Evolutionary conservation across 345 rosid genomes (phyloP).

Genomic region (Laguncularia racemosa): DNA sequence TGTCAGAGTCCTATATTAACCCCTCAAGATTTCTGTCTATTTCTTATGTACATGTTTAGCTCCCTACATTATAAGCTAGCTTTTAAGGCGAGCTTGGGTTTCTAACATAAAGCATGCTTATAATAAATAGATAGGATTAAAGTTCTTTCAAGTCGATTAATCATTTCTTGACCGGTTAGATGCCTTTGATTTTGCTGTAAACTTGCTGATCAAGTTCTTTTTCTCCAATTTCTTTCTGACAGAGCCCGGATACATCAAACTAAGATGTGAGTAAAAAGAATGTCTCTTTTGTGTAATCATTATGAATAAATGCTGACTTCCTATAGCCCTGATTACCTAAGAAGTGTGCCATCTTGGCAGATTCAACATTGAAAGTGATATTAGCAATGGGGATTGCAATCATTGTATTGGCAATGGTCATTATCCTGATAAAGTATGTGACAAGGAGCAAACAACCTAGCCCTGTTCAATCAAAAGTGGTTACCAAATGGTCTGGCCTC

Average conservation of each 20-base stretch:
- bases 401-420: constrained; percentile 17
- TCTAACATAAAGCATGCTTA: too few species aligned
- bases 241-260: constrained; percentile 31
- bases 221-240: constrained; percentile 12
- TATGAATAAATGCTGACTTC: background rate
- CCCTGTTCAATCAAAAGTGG: constrained; percentile 16
- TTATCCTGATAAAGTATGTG: constrained; percentile 29
- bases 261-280: constrained; percentile 35
- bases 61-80: too few species aligned
- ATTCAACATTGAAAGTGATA: constrained; percentile 14
- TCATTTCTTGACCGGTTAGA: background rate
- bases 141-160: too few species aligned
- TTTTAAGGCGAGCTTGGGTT: too few species aligned
- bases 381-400: constrained; percentile 18
- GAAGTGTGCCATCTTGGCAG: constrained; percentile 26
- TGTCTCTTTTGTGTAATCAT: background rate
- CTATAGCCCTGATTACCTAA: constrained; percentile 3
- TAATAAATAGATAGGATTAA: too few species aligned
- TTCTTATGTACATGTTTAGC: too few species aligned
- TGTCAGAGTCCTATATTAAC: too few species aligned
- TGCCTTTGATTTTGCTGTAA: background rate
- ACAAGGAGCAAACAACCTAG: constrained; percentile 6
- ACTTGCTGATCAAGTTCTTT: background rate
- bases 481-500: constrained; percentile 29
- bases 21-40: too few species aligned